Conservation (phyloP, 2,329 filamentous ascomycete genomes). For the Fusarium papillatum region DNA sequence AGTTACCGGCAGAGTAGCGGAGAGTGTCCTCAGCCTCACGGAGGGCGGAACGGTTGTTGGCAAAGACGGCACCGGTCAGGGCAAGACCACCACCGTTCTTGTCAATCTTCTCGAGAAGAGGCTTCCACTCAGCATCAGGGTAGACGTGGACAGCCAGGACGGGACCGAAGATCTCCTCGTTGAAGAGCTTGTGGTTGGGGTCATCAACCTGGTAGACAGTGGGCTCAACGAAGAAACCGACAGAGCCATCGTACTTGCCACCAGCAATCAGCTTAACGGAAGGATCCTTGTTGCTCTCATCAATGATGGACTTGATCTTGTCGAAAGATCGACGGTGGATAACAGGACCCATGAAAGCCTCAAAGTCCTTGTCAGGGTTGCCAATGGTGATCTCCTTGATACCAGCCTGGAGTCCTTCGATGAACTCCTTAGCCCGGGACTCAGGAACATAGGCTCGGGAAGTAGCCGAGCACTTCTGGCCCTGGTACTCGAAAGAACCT, state of each 20-base stretch:
- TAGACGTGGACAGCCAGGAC: slow-evolving; percentile 83
- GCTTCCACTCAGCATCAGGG: slow-evolving; percentile 69
- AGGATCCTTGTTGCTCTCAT: slow-evolving; percentile 81
- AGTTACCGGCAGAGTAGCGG: slow-evolving; percentile 68
- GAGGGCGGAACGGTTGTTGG: slow-evolving; percentile 60
- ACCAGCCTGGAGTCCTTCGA: slow-evolving; percentile 74
- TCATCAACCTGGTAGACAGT: slow-evolving; percentile 84
- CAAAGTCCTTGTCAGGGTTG: slow-evolving; percentile 75
- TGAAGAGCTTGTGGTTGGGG: slow-evolving; percentile 80
- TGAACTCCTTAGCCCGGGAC: slow-evolving; percentile 80
- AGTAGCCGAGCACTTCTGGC: slow-evolving; percentile 91
- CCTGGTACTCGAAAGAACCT: slow-evolving; percentile 91
- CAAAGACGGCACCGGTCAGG: slow-evolving; percentile 65
- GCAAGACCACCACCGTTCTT: slow-evolving; percentile 57
- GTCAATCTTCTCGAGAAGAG: slow-evolving; percentile 54
- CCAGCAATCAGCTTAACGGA: slow-evolving; percentile 81
- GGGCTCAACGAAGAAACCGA: slow-evolving; percentile 87
- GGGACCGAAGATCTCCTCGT: slow-evolving; percentile 86
- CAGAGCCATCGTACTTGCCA: slow-evolving; percentile 81
- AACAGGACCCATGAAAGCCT: slow-evolving; percentile 85
- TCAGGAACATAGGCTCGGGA: slow-evolving; percentile 85
- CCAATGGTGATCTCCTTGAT: slow-evolving; percentile 79
- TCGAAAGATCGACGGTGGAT: slow-evolving; percentile 87
- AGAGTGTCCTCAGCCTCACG: slow-evolving; percentile 64
- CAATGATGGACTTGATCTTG: slow-evolving; percentile 82